Evolutionary conservation across 805 yeast species (phyloP).

Genomic region (Isabelozyma pseudorhagii): DNA sequence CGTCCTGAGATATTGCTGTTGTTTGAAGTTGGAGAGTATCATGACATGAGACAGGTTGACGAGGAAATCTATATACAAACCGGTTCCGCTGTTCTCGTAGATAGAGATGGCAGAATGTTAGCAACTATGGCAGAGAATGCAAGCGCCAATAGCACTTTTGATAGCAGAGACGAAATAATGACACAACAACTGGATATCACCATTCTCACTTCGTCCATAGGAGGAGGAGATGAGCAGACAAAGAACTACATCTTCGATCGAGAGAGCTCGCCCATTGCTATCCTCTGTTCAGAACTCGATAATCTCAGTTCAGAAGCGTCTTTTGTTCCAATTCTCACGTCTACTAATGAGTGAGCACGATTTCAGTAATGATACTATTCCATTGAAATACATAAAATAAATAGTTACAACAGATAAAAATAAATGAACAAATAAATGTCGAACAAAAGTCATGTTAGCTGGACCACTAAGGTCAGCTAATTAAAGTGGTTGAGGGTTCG

Average conservation of each 20-base stretch:
- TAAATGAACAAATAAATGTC: not conserved
- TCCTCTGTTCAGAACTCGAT: not conserved
- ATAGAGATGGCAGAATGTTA: not conserved
- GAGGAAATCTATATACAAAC: not conserved
- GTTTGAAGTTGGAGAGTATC: not conserved
- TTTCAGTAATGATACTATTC: not conserved
- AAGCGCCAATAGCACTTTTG: not conserved
- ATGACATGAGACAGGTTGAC: not conserved
- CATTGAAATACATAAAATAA: not conserved
- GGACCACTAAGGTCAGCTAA: too few species aligned
- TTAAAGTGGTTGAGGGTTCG: constrained; percentile 20
- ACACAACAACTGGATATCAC: not conserved
- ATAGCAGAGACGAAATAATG: not conserved
- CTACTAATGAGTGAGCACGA: not conserved
- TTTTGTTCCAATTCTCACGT: not conserved
- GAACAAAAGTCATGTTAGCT: not conserved
- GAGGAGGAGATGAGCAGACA: not conserved
- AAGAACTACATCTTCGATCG: not conserved
- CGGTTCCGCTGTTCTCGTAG: not conserved
- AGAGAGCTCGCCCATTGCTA: not conserved
- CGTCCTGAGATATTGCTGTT: not conserved
- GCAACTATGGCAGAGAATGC: not conserved
- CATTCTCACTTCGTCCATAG: not conserved
- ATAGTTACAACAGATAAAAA: not conserved
- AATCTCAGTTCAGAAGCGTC: not conserved